Conservation (phyloP, 345 rosid species). For the Crucihimalaya himalaica region DNA sequence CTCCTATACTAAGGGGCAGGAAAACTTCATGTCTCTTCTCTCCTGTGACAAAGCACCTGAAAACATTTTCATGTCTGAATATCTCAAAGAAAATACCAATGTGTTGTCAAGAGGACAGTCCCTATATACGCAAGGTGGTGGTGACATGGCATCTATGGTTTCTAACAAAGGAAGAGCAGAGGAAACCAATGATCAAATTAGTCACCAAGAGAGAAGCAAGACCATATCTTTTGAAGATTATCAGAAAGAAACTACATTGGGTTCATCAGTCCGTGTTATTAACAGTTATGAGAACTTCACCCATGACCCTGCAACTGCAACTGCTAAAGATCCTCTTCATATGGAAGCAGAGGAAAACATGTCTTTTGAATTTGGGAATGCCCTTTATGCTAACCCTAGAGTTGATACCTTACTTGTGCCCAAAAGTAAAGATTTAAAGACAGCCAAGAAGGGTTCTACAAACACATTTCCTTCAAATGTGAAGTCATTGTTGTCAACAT, state of each 20-base stretch:
- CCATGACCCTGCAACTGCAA: conserved; percentile 51
- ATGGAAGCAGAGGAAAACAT: conserved; percentile 41
- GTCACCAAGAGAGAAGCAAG: conserved; percentile 32
- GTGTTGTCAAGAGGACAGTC: conserved; percentile 19
- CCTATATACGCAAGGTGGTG: neutral
- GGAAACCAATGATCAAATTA: conserved; percentile 7
- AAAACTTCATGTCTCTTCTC: conserved; percentile 18
- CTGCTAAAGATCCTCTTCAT: conserved; percentile 44
- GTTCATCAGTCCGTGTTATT: conserved; percentile 40
- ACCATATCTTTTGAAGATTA: conserved; percentile 59
- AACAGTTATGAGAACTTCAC: conserved; percentile 49
- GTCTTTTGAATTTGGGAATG: conserved; percentile 28
- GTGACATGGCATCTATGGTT: conserved; percentile 27
- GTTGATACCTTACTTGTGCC: conserved; percentile 49
- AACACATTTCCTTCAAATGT: conserved; percentile 94
- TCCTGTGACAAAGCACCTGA: conserved; percentile 26
- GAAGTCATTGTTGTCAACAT: conserved; percentile 65
- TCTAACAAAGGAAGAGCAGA: conserved; percentile 24
- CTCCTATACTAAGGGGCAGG: conserved; percentile 53
- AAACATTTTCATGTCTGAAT: conserved; percentile 1
- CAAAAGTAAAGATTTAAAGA: conserved; percentile 54
- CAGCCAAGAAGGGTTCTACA: conserved; percentile 63
- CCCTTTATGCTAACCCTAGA: conserved; percentile 42
- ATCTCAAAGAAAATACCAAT: conserved; percentile 11
- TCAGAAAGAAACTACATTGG: conserved; percentile 46